phyloP scores from a whole-genome alignment of 331 rosid genomes.

The Telfairia occidentalis region DNA sequence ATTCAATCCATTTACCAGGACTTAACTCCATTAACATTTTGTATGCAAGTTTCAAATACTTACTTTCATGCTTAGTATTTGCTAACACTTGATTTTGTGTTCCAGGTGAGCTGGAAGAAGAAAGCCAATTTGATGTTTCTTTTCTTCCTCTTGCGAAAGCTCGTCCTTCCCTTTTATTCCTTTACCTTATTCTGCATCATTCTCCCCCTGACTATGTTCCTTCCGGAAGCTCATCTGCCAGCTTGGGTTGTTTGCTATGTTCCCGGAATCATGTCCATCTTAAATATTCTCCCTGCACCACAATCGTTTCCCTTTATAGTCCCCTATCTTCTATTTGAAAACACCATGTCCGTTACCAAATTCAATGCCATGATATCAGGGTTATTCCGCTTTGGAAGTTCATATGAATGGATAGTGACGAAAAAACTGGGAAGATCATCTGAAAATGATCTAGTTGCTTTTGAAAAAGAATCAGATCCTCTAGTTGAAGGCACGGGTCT shows the following conservation, averaged over 20 bases:
- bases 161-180: constrained; percentile 88
- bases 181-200: constrained; percentile 96
- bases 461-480: constrained; percentile 57
- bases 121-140: constrained; percentile 78
- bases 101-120: constrained; percentile 75
- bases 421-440: constrained; percentile 95
- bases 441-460: constrained; percentile 69
- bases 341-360: constrained; percentile 94
- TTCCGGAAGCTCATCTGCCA: constrained; percentile 98
- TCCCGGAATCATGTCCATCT: constrained; percentile 84
- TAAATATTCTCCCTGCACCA: constrained; percentile 81
- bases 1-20: not conserved
- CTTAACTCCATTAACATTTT: not conserved
- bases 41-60: not conserved
- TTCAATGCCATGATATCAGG: constrained; percentile 99
- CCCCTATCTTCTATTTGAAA: constrained; percentile 92
- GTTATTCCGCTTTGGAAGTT: constrained; percentile 75
- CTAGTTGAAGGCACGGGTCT: constrained; percentile 38
- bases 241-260: constrained; percentile 93
- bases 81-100: constrained; percentile 9
- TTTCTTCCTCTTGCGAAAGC: constrained; percentile 93
- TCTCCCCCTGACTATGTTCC: constrained; percentile 97
- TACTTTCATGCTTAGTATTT: not conserved
- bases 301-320: constrained; percentile 83
- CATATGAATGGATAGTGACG: constrained; percentile 95